phyloP scores from a whole-genome alignment of 2,329 filamentous ascomycete species.

The Sphaerulina populicola region DNA sequence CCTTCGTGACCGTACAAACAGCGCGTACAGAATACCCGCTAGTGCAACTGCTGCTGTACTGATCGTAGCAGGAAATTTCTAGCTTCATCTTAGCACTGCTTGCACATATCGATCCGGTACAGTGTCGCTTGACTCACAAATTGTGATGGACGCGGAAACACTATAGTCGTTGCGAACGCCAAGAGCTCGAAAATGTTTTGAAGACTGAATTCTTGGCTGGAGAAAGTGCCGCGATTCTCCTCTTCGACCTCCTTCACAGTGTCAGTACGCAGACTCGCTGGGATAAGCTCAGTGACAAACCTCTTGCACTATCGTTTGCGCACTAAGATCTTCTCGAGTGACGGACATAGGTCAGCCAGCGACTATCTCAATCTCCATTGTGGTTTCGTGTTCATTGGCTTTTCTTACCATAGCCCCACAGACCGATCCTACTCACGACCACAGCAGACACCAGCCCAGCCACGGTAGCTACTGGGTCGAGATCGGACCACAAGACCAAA shows the following conservation, averaged over 20 bases:
- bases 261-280: not conserved
- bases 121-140: slow-evolving; percentile 49
- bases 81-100: slow-evolving; percentile 27
- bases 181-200: slow-evolving; percentile 60
- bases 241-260: slow-evolving; percentile 30
- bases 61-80: slow-evolving; percentile 46
- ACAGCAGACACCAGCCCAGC: slow-evolving; percentile 34
- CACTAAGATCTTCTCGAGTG: slow-evolving; percentile 33
- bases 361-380: no score
- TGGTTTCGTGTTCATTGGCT: no score
- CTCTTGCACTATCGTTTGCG: slow-evolving; percentile 42
- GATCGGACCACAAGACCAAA: slow-evolving; percentile 28
- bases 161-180: slow-evolving; percentile 57
- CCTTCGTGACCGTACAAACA: slow-evolving; percentile 49
- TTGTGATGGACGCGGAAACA: slow-evolving; percentile 54
- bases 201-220: slow-evolving; percentile 56
- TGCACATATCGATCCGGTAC: slow-evolving; percentile 47
- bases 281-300: slow-evolving; percentile 15
- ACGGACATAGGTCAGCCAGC: no score
- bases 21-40: slow-evolving; percentile 47
- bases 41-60: slow-evolving; percentile 47
- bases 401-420: slow-evolving; percentile 37
- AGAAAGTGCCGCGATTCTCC: slow-evolving; percentile 56
- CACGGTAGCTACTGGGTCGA: slow-evolving; percentile 13
- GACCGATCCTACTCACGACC: slow-evolving; percentile 37